Base-by-base conservation (phyloP, 805 yeast species). In the Jamesozyma gamospora region DNA sequence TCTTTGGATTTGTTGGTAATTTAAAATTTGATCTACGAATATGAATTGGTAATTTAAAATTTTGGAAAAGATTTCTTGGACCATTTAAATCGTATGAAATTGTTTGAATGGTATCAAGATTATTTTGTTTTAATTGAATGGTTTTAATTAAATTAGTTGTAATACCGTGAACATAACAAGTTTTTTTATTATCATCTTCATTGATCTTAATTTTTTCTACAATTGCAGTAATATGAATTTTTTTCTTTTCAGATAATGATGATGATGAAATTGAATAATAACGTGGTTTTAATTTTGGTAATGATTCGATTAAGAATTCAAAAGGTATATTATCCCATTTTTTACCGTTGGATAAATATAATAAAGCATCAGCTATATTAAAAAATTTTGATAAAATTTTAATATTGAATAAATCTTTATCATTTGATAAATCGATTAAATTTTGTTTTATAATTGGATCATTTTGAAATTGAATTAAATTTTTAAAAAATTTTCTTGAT, bases 221-320 rank as follows among this genome's bases (percentile, higher is more conserved):
- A 38, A 88, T 94, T 2, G 96, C 95, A 15, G 97, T 92, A 43
- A 88, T 70, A 50, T 85, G 86, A 42, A 88, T 72, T 15, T 72
- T 71, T 38, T 78, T 71, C 58, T 85, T 85, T 54, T 85, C 92
- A 41, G 77, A 71, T 39, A 76, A 62, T 1, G 94, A 79, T 4
- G 96, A 85, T 1, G 96, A 88, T 2, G 96, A 88, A 50, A 90
- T 90, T 17, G 97, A 90, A 65, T 90, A 90, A 66, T 86, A 90
- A 62, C 98, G 88, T 32, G 96, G 95, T 61, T 82, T 94, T 55
- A 92, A 67, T 50, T 77, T 83, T 32, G 87, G 74, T 46, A 92
- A 61, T 25, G 81, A 72, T 66, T 90, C 98, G 50, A 88, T 68
- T 30, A 92, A 63, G 55, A 88, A 84, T 45, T 77, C 79, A 68